Base-by-base conservation (phyloP, 2,329 filamentous ascomycete genomes). In the Didymella pomorum region DNA sequence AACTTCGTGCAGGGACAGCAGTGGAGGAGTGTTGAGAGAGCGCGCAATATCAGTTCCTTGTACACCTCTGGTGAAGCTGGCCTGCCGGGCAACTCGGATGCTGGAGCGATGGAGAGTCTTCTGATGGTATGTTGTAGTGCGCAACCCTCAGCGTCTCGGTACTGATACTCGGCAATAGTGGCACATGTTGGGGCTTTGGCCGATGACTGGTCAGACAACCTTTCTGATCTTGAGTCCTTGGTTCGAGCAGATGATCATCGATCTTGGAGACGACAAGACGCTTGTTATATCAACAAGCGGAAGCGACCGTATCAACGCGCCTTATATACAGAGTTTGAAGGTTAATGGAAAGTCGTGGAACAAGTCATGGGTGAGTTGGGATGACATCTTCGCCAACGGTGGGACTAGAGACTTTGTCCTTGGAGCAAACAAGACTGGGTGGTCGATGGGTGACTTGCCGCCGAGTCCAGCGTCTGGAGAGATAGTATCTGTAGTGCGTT, bases 91-190 rank as follows among this genome's bases (percentile, higher is more conserved):
- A 91, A 91, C 73, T 87, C 84, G 43, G 89, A 91, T 71, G 87
- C 87, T 1, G 89, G 89, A 7, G 87, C 89, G 14, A 90, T 91
- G 88, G 87, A 91, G 70, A 86, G 84, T 8, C 91, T 88, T 85
- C 86, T 76, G 3, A 48, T 76, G 21, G 71, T 70, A 54, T 63
- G 67, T 66, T n/a, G 12, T 21, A 26, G 16, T 28, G 7, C 25
- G 3, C 18, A 26, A 25, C 31, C 18, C 3, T 35, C 18, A 39
- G 23, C 33, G 10, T 42, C 14, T 16, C 11, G 29, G 23, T 56
- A 31, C 52, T 66, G 44, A 63, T 43, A 31, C 10, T 47, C 28
- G 23, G 9, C 2, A 6, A 41, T 41, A 73, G 71, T 74, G 72
- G 71, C 69, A 74, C 39, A 70, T 73, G 67, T 70, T 75, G 26